Evolutionary conservation across 352 stramenopile genomes (phyloP).

Genomic region (Pythium sp.): DNA sequence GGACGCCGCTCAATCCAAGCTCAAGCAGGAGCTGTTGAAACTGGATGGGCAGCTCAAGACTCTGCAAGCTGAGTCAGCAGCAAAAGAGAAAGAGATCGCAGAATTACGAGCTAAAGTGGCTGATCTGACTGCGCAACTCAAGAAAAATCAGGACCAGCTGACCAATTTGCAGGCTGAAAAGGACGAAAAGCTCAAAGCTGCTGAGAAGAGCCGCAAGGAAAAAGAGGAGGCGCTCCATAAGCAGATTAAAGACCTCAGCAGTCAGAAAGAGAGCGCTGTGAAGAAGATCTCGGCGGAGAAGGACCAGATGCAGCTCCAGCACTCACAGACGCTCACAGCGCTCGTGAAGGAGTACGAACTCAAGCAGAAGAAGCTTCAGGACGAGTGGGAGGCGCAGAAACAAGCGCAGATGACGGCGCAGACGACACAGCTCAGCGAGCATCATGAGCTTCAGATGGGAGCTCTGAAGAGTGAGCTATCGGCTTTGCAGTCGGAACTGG

Average conservation of each 20-base stretch:
- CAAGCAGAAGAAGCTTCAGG: conserved; percentile 10
- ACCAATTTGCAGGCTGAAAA: conserved; percentile 25
- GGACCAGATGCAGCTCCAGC: conserved; percentile 21
- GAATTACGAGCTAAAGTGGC: conserved; percentile 16
- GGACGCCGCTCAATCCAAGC: neutral
- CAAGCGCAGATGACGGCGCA: conserved; percentile 19
- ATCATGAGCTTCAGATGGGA: conserved; percentile 27
- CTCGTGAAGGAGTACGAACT: conserved; percentile 19
- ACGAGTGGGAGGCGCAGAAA: conserved; percentile 23
- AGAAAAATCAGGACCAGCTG: conserved; percentile 30
- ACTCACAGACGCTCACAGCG: conserved; percentile 22
- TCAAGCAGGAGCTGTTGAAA: conserved; percentile 12
- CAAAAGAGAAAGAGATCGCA: conserved; percentile 19
- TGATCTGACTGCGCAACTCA: conserved; percentile 18
- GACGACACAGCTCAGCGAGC: conserved; percentile 19
- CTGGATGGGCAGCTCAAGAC: conserved; percentile 17
- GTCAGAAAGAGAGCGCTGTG: conserved; percentile 29
- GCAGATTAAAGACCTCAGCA: conserved; percentile 31
- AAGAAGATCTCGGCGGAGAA: conserved; percentile 24
- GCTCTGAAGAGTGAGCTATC: conserved; percentile 24
- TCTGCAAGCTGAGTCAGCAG: neutral
- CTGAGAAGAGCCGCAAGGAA: conserved; percentile 38
- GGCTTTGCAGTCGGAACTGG: conserved; percentile 7
- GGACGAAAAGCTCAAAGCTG: conserved; percentile 26
- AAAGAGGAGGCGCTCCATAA: conserved; percentile 38